Evolutionary conservation across 2,329 filamentous ascomycete genomes (phyloP), one percentile per base, ranked within the genome.

Genomic region (Beauveria brongniartii): DNA sequence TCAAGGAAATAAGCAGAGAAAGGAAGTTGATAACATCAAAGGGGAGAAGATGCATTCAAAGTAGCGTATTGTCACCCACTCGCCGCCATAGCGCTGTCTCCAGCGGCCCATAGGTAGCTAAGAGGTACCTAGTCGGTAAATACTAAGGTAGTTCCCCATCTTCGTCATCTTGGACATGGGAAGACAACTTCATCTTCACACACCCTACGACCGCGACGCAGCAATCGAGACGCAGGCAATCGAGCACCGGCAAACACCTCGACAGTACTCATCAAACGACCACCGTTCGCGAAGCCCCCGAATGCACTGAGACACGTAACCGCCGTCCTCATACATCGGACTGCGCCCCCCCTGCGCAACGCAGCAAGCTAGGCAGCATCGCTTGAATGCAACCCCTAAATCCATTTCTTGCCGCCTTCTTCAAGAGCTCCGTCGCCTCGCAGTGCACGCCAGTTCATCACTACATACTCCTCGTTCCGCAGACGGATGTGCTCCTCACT

Each of bases 321-420:
- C 5, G 26, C 28, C 28, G 43, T 55, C 53, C 40, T 44, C 22
- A 44, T 20, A 16, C 24, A 30, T 28, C 53, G 53, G 54, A 48
- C 54, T 37, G 54, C 54, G 28, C 54, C 54, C 54, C 34, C 34
- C 43, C 37, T 37, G 54, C 54, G 43, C 54, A 47, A 48, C 28
- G 46, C 54, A 50, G 28, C 43, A 30, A 57, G 43, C 55, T 55
- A 55, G 40, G 40, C 53, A 44, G 53, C 53, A 71, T 67, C 72
- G 74, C 74, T 71, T 75, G 74, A 76, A 96, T 96, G 92, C 92
- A 92, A 88, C 91, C 94, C 80, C 84, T 97, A 87, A 99, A 99
- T 79, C 94, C 94, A 75, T 97, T 97, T 79, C 84, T 99, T 76
- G 88, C 90, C 82, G 92, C 93, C 82, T 97, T 99, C 86, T 97